Base-by-base conservation (phyloP, 106 monocot species). In the Acanthochlamys bracteata region DNA sequence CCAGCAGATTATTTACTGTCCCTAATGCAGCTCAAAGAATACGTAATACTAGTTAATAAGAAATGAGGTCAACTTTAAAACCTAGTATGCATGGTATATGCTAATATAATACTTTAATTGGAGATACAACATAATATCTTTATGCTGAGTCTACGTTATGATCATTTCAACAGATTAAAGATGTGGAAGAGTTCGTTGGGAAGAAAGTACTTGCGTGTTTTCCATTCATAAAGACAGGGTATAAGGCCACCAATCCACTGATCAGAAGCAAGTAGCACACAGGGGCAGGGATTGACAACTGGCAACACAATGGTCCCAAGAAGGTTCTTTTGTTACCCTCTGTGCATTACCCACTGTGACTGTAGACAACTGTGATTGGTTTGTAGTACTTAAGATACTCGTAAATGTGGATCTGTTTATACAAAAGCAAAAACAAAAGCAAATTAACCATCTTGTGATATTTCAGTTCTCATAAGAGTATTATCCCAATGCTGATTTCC, bases 251-350 rank as follows among this genome's bases (percentile, higher is more conserved):
- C 14, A 9, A 22, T 62, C 20, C 45, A 42, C 22, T 21, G n/a
- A 63, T 63, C 43, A 24, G 22, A 16, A 22, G 23, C 63, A 24
- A 24, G 22, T 11, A 45, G 23, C 61, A 19, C 0, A 16, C 15
- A 41, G n/a, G n/a, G 33, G 41, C 6, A 1, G 53, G 68, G 42
- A 89, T 79, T 52, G 54, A 68, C 63, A 82, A 61, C 21, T 60
- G 55, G 10, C n/a, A 55, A 9, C 20, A 55, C 20, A 0, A 20
- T 10, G 55, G 3, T 9, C 7, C 20, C 19, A 55, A 55, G 4
- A 33, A 33, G 33, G 6, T 33, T 6, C 33, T 33, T 33, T 33
- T n/a, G n/a, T n/a, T n/a, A n/a, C 2, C 51, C 13, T 51, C 8
- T 8, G 3, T 51, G 17, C 51, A 51, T 4, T 51, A 15, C 51